Base-by-base conservation (phyloP, 805 yeast genomes). In the Ogataea naganishii region DNA sequence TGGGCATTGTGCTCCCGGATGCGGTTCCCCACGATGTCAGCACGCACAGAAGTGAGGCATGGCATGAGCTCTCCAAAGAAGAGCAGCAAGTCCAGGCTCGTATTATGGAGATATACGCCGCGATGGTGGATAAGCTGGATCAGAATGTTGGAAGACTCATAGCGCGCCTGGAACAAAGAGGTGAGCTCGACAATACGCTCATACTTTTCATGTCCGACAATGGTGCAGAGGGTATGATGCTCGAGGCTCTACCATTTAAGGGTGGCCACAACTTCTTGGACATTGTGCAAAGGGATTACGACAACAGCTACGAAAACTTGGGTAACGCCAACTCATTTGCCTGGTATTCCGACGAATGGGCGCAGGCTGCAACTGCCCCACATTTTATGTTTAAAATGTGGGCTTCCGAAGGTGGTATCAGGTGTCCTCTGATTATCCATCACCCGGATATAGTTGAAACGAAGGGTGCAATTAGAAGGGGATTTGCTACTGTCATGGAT, bases 351-450 rank as follows among this genome's bases (percentile, higher is more conserved):
- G 74, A 70, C 33, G 64, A 69, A 43, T 71, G 77, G 77, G 77
- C 78, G 1, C 76, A 71, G 38, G 78, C 78, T 7, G 72, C 76
- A 3, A 71, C 77, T 13, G 72, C 76, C 2, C 78, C 77, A 1
- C 50, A 63, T 11, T 58, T 60, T 33, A 66, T 67, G 66, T 69
- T 60, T 46, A 73, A 72, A 43, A 62, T 63, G 59, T 73, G 73
- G 69, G 64, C 75, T 3, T 56, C 70, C 4, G 79, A 74, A 45
- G 80, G 79, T 19, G 80, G 78, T 7, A 66, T 72, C 15, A 60
- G 74, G 14, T 70, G 75, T 43, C 80, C 79, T 0, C 50, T 70
- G 34, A 62, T 74, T 29, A 40, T 72, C 5, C 60, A 58, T 35
- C 59, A 60, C 39, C 76, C 75, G 0, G 46, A 52, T 4, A 29